Evolutionary conservation across 1,284 basidiomycete genomes (phyloP).

Genomic region (Pulveroboletus sp.): DNA sequence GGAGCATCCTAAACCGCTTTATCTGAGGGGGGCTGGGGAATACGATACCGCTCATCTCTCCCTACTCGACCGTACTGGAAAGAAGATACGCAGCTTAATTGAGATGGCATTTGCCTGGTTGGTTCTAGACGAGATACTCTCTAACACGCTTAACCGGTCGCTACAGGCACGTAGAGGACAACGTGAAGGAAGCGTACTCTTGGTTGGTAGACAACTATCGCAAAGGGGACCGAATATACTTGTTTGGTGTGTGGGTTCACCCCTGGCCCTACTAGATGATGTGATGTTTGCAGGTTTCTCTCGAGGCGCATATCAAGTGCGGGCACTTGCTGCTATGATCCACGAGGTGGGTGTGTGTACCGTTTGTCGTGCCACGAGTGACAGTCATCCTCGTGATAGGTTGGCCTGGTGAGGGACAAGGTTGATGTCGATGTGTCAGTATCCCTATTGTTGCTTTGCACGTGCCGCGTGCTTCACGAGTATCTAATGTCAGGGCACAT

Average conservation of each 20-base stretch:
- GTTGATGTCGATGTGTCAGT: background rate
- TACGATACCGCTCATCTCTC: background rate
- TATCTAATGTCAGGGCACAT: background rate
- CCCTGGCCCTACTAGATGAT: background rate
- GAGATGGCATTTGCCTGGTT: background rate
- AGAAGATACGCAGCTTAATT: background rate
- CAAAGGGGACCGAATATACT: background rate
- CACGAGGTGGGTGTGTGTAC: background rate
- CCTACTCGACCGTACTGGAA: background rate
- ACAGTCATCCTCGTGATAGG: background rate
- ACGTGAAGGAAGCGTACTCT: background rate
- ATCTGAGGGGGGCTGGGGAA: background rate
- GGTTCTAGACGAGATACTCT: background rate
- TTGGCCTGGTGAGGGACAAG: background rate
- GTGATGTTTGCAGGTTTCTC: background rate
- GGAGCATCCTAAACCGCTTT: background rate
- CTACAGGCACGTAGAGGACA: background rate
- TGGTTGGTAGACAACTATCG: background rate
- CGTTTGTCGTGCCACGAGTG: background rate
- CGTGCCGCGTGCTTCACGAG: background rate
- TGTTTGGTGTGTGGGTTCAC: background rate
- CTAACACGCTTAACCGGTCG: background rate
- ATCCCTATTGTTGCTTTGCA: background rate
- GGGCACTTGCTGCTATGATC: background rate
- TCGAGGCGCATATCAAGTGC: background rate